These are phyloP conservation scores for Pisolithus thermaeus DNA, from an alignment of 1,284 basidiomycete genomes.

Conservation along the genomic window DNA sequence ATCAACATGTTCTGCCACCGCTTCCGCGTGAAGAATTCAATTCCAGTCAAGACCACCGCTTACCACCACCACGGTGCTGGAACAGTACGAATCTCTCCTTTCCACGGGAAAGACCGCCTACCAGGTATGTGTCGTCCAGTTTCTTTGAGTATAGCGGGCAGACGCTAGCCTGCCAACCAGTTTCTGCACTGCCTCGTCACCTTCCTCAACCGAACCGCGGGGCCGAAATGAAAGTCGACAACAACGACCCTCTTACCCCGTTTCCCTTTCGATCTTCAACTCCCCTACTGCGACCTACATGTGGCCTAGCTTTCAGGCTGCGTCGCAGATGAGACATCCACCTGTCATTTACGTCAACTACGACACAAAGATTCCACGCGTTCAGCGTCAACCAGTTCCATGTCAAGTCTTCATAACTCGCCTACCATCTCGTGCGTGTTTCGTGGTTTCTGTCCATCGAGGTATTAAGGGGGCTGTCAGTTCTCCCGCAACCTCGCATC, in stretches of 20 bases:
- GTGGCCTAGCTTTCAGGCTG: constrained; percentile 33
- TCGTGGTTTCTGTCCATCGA: constrained; percentile 10
- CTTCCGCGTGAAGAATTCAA: constrained; percentile 27
- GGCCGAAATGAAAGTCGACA: constrained; percentile 22
- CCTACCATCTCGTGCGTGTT: constrained; percentile 25
- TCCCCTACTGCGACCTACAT: constrained; percentile 36
- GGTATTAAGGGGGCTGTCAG: constrained; percentile 18
- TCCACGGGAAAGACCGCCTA: constrained; percentile 20
- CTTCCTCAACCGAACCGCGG: constrained; percentile 17
- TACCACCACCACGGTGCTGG: constrained; percentile 29
- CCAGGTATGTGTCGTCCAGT: constrained; percentile 19
- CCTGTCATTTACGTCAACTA: constrained; percentile 36
- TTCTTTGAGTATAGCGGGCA: constrained; percentile 1
- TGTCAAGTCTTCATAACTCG: constrained; percentile 24
- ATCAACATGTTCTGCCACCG: constrained; percentile 29
- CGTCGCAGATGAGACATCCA: constrained; percentile 32
- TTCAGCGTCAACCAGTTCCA: constrained; percentile 27
- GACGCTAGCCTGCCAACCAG: constrained; percentile 16
- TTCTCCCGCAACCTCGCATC: constrained; percentile 23
- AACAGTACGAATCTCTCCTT: constrained; percentile 18
- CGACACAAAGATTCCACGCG: constrained; percentile 27
- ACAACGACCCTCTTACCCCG: constrained; percentile 20
- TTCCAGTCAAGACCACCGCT: constrained; percentile 32
- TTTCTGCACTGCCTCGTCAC: constrained; percentile 16
- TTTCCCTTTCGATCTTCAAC: constrained; percentile 33